These are phyloP conservation scores for Colletotrichum melonis DNA, from an alignment of 2,329 filamentous ascomycete genomes.

Conservation along the genomic window DNA sequence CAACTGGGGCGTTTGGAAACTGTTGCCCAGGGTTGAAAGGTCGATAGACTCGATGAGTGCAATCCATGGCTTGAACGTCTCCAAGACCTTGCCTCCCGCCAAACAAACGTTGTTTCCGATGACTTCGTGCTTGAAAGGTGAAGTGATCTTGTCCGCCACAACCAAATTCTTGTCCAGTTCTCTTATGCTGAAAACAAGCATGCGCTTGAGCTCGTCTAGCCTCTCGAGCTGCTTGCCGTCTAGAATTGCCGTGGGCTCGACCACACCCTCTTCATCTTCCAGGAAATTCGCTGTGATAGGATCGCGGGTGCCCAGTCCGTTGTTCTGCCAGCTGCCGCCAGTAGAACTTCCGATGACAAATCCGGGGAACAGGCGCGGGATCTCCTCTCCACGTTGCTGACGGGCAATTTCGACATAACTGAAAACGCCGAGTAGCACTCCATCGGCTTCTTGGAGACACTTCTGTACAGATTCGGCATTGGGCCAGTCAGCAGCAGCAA, in stretches of 20 bases:
- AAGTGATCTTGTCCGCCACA: constrained; percentile 84
- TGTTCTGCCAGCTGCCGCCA: constrained; percentile 90
- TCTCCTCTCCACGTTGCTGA: constrained; percentile 92
- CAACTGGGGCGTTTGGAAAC: constrained; percentile 85
- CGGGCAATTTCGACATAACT: constrained; percentile 96
- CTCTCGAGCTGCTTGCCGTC: constrained; percentile 84
- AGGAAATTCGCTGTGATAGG: constrained; percentile 85
- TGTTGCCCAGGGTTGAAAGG: constrained; percentile 80
- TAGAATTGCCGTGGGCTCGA: constrained; percentile 79
- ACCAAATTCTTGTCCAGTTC: constrained; percentile 87
- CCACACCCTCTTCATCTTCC: constrained; percentile 80
- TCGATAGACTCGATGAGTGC: constrained; percentile 93
- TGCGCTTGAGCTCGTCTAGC: constrained; percentile 86
- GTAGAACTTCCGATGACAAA: constrained; percentile 88
- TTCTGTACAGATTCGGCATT: constrained; percentile 94
- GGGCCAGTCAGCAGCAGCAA: constrained; percentile 95
- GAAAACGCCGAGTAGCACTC: constrained; percentile 91
- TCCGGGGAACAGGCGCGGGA: constrained; percentile 91
- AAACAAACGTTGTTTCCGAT: constrained; percentile 86
- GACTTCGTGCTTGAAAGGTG: constrained; percentile 79
- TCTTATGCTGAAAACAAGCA: constrained; percentile 86
- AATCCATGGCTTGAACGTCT: constrained; percentile 91
- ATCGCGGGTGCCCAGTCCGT: constrained; percentile 73
- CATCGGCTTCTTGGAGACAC: constrained; percentile 96
- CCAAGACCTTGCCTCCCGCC: constrained; percentile 82